Base-by-base conservation (phyloP, 345 rosid species). In the Kandelia obovata region DNA sequence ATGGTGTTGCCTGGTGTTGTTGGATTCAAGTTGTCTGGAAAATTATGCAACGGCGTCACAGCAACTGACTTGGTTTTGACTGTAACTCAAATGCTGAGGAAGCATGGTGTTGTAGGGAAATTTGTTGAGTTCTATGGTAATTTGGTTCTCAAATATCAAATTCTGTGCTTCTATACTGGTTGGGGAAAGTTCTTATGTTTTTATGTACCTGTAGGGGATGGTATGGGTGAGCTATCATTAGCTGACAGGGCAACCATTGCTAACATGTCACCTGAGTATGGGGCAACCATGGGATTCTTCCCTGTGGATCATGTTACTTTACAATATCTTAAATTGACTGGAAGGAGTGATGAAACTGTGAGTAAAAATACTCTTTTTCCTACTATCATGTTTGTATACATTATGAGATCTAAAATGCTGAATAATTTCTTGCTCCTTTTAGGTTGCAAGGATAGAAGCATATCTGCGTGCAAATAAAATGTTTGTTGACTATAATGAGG, bases 261-360 rank as follows among this genome's bases (percentile, higher is more conserved):
- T 61, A 95, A 95, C 68, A 95, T 95, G 99, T 90, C 99, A 69
- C 99, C 99, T 1, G 99, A 95, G 83, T 95, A 95, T 73, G 99
- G 99, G 84, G 98, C 99, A 76, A 95, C 99, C 79, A 95, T 95
- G 99, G 99, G 99, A 27, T 95, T 95, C 81, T 95, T 95, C 90
- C 99, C 98, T 26, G 99, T 95, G 6, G 99, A 95, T 83, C 96
- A 87, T 82, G 98, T 90, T 74, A 88, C 99, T 31, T 73, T 95
- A 65, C 92, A 95, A 69, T 95, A 92, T 81, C 94, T 95, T 56
- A 92, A 87, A 78, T 81, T 95, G 86, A 95, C 99, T 11, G 99
- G 99, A 73, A 89, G 99, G 75, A 95, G 96, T 70, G 98, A 95
- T 63, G 98, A 95, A 71, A 90, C 96, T 26, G 99, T 95, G 74